Evolutionary conservation across 306 rosid genomes (phyloP), one percentile per base, ranked within the genome.

Genomic region (Acacia melanoxylon): DNA sequence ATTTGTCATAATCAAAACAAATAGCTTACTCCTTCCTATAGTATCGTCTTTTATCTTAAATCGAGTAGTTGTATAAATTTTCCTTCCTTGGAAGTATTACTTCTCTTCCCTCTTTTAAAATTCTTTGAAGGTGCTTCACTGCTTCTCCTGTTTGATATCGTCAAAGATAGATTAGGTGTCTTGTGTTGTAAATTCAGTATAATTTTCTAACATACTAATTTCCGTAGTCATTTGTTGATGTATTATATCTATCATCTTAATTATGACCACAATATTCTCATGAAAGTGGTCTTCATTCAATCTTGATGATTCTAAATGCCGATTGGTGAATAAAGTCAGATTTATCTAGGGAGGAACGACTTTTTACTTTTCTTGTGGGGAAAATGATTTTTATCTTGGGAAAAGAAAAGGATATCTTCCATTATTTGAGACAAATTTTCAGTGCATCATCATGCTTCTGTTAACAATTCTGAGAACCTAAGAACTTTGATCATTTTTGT

Each of bases 11-110:
- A 72, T 25, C n/a, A 42, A 42, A 68, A 45, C 14, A 48, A 72
- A 45, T 29, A 74, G 29, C 58, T 40, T 63, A 82, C 40, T 66
- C 41, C 59, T 63, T 52, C 49, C 68, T 82, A 46, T 44, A 35
- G 16, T 80, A 19, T 44, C 74, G 63, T 58, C 37, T 77, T 48
- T 48, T 78, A 68, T 33, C 52, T 84, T 75, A 79, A 78, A 75
- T 76, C 35, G 14, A 42, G 25, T 72, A 33, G 76, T 72, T 83
- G 20, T 45, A 78, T 44, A 54, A 40, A 78, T 63, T 78, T 49
- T 83, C 68, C 48, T 74, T 20, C 70, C 72, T 78, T 74, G 33
- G 35, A 78, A 78, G 29, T 78, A 41, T 59, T 74, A 5, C 51
- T 56, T 85, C 12, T 1, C 24, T 66, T 24, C 56, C 68, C 68